phyloP scores from a whole-genome alignment of 179 eudicot species.

The Corrigiola litoralis region DNA sequence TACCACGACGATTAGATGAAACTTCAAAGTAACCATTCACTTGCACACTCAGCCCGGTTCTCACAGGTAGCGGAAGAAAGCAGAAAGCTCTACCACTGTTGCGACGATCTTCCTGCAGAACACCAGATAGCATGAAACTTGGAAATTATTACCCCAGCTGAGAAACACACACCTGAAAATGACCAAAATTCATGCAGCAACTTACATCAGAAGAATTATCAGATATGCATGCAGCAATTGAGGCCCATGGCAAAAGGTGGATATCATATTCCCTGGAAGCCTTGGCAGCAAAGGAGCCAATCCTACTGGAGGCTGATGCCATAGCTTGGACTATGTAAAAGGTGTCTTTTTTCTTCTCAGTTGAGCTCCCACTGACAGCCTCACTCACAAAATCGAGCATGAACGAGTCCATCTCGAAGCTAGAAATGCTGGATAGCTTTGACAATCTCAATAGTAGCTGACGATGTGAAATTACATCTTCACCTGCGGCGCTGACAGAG shows the following conservation, averaged over 20 bases:
- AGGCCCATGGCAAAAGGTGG: slow-evolving; percentile 93
- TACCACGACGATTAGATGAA: slow-evolving; percentile 99
- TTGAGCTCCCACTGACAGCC: slow-evolving; percentile 40
- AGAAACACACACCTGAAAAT: not conserved
- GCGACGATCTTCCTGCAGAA: slow-evolving; percentile 59
- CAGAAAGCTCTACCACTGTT: slow-evolving; percentile 89
- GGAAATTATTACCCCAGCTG: not conserved
- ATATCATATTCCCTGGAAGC: slow-evolving; percentile 86
- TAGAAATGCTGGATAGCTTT: slow-evolving; percentile 38
- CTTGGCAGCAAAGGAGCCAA: slow-evolving; percentile 81
- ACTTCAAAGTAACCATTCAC: slow-evolving; percentile 98
- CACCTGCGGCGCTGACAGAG: slow-evolving; percentile 51
- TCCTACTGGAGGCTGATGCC: slow-evolving; percentile 92
- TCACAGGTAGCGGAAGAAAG: slow-evolving; percentile 97
- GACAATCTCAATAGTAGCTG: slow-evolving; percentile 81
- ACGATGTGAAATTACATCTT: slow-evolving; percentile 71
- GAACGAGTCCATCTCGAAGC: slow-evolving; percentile 60
- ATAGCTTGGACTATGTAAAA: slow-evolving; percentile 82
- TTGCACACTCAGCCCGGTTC: slow-evolving; percentile 87
- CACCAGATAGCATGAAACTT: not conserved
- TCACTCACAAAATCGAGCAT: slow-evolving; percentile 71
- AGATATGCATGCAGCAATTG: slow-evolving; percentile 92
- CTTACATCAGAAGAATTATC: slow-evolving; percentile 57
- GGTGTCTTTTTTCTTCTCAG: slow-evolving; percentile 53
- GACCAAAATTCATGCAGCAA: slow-evolving; percentile 5